Evolutionary conservation across 257 asterid genomes (phyloP), one percentile per base, ranked within the genome.

Genomic region (Plantago major): DNA sequence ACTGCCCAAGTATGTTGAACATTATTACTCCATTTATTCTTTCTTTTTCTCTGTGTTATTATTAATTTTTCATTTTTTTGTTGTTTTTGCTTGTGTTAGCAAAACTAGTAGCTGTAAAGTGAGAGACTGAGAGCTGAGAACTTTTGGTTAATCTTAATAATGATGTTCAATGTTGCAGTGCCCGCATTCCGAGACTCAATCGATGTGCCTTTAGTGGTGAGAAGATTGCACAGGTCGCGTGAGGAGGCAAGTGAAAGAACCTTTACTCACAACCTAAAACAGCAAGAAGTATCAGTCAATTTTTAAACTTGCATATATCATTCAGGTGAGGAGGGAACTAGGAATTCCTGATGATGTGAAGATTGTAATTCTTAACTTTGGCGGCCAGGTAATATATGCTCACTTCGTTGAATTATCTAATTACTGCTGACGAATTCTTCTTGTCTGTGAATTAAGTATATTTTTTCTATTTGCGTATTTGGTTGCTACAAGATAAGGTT

Each of bases 171-270:
- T 53, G 42, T 53, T 28, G 47, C 81, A 82, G 99, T 93, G 99
- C 99, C 96, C 53, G 99, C 99, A 77, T 93, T 89, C 69, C 96
- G 97, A 40, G 99, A 93, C 78, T 88, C 86, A 63, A 72, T 87
- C 77, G 99, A 93, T 58, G 94, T 93, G 63, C 97, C 99, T 55
- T 80, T 93, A 81, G 99, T 93, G 2, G 99, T 93, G 63, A 87
- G 97, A 73, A 87, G 97, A 73, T 71, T 87, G 79, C 97, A 89
- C 88, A 89, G 71, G 76, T 54, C 88, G 44, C 86, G 88, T n/a
- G 81, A 68, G 66, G 92, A 87, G 96, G 99, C 83, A 78, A 62
- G 55, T 0, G 26, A 55, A 54, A 64, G 33, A 61, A 22, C 49
- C 61, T 19, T 46, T 15, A 46, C 45, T 65, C 42, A 44, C 26